Evolutionary conservation across 108 stramenopile genomes (phyloP), one percentile per base, ranked within the genome.

Genomic region (Pseudonitzschia multiseries): DNA sequence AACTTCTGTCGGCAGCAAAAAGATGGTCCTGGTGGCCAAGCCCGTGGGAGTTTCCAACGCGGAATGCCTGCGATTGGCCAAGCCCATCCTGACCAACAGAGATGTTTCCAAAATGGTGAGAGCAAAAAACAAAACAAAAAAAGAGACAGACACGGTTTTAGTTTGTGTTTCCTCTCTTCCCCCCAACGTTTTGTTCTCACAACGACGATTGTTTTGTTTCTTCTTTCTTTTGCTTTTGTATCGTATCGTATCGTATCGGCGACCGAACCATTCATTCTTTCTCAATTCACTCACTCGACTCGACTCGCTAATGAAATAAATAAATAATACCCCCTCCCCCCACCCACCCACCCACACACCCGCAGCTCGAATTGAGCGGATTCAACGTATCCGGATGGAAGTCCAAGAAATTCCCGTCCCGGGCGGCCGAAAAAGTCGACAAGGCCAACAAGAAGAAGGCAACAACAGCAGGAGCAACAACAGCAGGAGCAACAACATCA

Each of bases 91-190:
- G 46, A 56, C 63, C n/a, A 84, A 94, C 79, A 48, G 73, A 20
- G 85, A 88, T 70, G 90, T 94, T 44, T 68, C 63, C 21, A 68
- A 85, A 60, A 92, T 94, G 91, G 90, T 92, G 57, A 73, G 93
- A 81, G 9, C 26, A 66, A 28, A 42, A 8, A 17, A 57, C n/a
- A n/a, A n/a, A 57, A 57, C 56, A 57, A n/a, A n/a, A n/a, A n/a
- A n/a, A n/a, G n/a, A n/a, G n/a, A n/a, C n/a, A n/a, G n/a, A n/a
- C n/a, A n/a, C 52, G 20, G 53, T 20, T 69, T 56, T n/a, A n/a
- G n/a, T n/a, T n/a, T n/a, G n/a, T n/a, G n/a, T n/a, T n/a, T n/a
- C n/a, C n/a, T n/a, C n/a, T n/a, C n/a, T n/a, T n/a, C n/a, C n/a
- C n/a, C n/a, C n/a, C n/a, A n/a, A n/a, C n/a, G n/a, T n/a, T n/a